Percentiles rank a stretch among this genome's conserved stretches.
Evolutionary conservation across 345 rosid species (phyloP).

Genomic region (Hibiscus syriacus): DNA sequence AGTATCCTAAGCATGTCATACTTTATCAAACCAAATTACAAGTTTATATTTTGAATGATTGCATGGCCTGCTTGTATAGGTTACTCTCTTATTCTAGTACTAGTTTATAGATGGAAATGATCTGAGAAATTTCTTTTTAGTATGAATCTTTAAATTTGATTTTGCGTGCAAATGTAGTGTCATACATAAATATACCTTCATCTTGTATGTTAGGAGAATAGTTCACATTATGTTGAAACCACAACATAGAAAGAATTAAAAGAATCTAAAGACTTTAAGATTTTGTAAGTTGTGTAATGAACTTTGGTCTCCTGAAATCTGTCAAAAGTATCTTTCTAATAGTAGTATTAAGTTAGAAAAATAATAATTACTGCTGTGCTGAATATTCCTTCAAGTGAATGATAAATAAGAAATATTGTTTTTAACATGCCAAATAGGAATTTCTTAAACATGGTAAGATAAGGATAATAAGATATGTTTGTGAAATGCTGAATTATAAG

Average conservation of each 20-base stretch:
- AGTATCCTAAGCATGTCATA: constrained; percentile 61
- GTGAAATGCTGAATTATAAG: neutral
- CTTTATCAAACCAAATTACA: neutral
- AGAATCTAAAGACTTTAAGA: too few species aligned
- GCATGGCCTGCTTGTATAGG: neutral
- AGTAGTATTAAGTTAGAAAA: neutral
- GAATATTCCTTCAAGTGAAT: neutral
- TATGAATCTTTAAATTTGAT: too few species aligned
- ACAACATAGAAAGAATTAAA: neutral
- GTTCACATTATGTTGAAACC: neutral
- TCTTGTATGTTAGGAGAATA: neutral
- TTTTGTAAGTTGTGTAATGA: too few species aligned
- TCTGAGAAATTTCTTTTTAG: too few species aligned
- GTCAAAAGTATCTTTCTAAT: neutral
- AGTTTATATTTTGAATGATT: neutral
- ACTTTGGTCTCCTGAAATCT: neutral
- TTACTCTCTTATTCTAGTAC: neutral
- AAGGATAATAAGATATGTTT: neutral
- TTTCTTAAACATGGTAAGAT: neutral
- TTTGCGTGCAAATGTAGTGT: too few species aligned
- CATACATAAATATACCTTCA: neutral
- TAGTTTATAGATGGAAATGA: neutral
- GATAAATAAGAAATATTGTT: neutral
- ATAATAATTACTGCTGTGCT: too few species aligned
- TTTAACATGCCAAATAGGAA: neutral